Evolutionary conservation across 306 rosid species (phyloP).

Genomic region (Cicer judaicum): DNA sequence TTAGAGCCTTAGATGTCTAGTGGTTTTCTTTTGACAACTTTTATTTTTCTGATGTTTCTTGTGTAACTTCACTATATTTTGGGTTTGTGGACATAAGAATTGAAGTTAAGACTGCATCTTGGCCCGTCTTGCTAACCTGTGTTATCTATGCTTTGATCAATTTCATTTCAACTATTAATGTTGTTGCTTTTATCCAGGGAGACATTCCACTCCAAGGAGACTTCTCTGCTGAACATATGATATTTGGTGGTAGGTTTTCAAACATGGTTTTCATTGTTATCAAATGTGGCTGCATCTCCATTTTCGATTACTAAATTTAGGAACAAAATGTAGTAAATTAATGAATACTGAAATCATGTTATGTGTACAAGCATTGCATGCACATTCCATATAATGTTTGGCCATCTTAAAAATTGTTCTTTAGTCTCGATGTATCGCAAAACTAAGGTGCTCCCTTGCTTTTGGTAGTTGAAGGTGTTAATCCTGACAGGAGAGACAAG

Average conservation of each 20-base stretch:
- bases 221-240: constrained; percentile 99
- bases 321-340: not conserved
- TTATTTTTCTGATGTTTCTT: constrained; percentile 7
- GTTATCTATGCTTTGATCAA: constrained; percentile 37
- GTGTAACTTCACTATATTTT: not conserved
- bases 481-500: constrained; percentile 82
- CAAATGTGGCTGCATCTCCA: constrained; percentile 21
- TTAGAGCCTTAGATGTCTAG: constrained; percentile 5
- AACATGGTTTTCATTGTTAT: constrained; percentile 34
- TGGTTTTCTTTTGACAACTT: not conserved
- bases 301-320: constrained; percentile 2
- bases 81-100: not conserved
- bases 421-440: constrained; percentile 24
- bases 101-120: constrained; percentile 2
- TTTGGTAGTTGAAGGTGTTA: constrained; percentile 85
- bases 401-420: constrained; percentile 29
- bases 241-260: constrained; percentile 80
- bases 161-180: constrained; percentile 37
- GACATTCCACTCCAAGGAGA: constrained; percentile 96
- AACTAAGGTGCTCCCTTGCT: constrained; percentile 22
- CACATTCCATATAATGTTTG: constrained; percentile 20
- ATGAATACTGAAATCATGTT: constrained; percentile 15
- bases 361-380: constrained; percentile 28
- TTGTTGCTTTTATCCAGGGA: constrained; percentile 65
- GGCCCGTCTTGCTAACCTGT: not conserved